phyloP scores from a whole-genome alignment of 2,329 filamentous ascomycete species.

The Hymenoscyphus linearis region DNA sequence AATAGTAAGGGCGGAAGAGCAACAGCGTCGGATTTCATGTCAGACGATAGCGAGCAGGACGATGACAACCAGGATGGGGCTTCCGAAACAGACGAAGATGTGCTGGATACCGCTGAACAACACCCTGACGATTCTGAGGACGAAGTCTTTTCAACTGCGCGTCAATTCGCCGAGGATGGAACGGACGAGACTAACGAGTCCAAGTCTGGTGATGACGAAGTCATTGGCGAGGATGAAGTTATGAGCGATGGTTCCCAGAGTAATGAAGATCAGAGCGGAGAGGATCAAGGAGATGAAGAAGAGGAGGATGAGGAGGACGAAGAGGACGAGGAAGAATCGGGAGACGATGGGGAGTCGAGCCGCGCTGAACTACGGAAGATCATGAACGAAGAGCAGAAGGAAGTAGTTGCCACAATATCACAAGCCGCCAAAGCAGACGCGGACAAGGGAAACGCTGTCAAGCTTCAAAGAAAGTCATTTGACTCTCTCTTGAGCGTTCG shows the following conservation, averaged over 20 bases:
- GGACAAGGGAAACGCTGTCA: conserved; percentile 81
- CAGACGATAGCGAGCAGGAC: conserved; percentile 32
- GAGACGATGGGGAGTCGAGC: conserved; percentile 31
- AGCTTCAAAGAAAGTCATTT: conserved; percentile 77
- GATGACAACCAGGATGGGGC: conserved; percentile 22
- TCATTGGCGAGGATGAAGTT: conserved; percentile 20
- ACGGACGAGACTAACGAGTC: conserved; percentile 23
- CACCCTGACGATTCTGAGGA: conserved; percentile 31
- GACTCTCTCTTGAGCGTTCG: conserved; percentile 84
- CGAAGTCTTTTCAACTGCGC: conserved; percentile 29
- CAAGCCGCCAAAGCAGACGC: conserved; percentile 70
- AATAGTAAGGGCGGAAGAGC: conserved; percentile 36
- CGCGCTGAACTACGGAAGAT: conserved; percentile 61
- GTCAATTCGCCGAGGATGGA: conserved; percentile 27
- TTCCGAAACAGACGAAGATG: conserved; percentile 31
- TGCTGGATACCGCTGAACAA: conserved; percentile 30
- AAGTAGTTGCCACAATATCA: conserved; percentile 53
- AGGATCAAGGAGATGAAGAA: conserved; percentile 27
- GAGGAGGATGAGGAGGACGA: conserved; percentile 34
- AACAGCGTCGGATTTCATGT: conserved; percentile 54
- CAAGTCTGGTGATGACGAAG: conserved; percentile 26
- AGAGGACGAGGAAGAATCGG: conserved; percentile 23
- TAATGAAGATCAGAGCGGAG: conserved; percentile 33
- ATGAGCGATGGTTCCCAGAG: conserved; percentile 11
- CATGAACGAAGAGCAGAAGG: conserved; percentile 63